Conservation (phyloP, 73 alveolate species). For the Paramecium tetraurelia region DNA sequence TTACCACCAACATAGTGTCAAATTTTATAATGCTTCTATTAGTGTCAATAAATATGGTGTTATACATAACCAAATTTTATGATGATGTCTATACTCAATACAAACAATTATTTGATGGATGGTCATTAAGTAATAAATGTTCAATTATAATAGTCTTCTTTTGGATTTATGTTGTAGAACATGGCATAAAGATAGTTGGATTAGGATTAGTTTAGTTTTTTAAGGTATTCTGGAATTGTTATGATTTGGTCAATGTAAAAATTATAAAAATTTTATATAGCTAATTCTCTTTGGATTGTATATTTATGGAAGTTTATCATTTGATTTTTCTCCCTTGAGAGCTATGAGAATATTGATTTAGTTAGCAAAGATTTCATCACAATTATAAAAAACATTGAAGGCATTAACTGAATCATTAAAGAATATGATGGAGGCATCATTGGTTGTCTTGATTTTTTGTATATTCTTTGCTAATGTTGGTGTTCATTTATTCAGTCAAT, state of each 20-base stretch:
- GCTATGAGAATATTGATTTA: constrained; percentile 35
- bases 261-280: neutral
- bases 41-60: neutral
- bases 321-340: constrained; percentile 35
- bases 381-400: neutral
- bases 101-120: neutral
- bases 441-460: constrained; percentile 2
- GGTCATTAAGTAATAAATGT: neutral
- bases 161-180: constrained; percentile 1
- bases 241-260: neutral
- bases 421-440: constrained; percentile 18
- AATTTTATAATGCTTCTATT: neutral
- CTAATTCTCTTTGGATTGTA: neutral
- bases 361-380: neutral
- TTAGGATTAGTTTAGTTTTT: constrained; percentile 41
- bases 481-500: neutral
- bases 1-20: neutral
- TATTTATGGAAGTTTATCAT: neutral
- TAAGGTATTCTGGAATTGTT: neutral
- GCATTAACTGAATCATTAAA: constrained; percentile 5
- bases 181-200: constrained; percentile 25
- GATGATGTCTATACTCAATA: neutral
- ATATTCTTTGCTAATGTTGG: constrained; percentile 49
- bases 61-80: constrained; percentile 15
- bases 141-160: neutral